Percentiles rank a stretch among this genome's conserved stretches.
These are phyloP conservation scores for Elsinoe arachidis DNA, from an alignment of 2,329 filamentous ascomycete genomes.

Conservation along the genomic window DNA sequence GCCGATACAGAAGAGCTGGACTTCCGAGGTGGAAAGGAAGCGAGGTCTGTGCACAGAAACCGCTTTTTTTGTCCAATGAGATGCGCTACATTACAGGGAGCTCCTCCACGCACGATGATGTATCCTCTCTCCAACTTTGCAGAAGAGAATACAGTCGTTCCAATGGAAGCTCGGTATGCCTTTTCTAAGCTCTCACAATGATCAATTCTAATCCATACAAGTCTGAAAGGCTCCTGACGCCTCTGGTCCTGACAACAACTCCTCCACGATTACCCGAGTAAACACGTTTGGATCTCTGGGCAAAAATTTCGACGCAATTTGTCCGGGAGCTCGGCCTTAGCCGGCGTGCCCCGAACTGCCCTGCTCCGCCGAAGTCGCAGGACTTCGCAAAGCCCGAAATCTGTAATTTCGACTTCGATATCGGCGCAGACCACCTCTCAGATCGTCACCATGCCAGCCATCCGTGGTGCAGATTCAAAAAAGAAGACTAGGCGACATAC, in stretches of 20 bases:
- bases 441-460: conserved; percentile 38
- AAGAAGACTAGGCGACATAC: conserved; percentile 40
- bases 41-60: neutral
- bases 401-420: conserved; percentile 7
- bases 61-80: neutral
- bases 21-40: conserved; percentile 10
- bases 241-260: neutral
- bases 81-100: conserved; percentile 6
- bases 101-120: neutral
- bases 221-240: neutral
- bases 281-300: conserved; percentile 5
- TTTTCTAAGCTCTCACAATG: neutral
- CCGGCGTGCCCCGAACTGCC: conserved; percentile 8
- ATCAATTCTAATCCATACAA: neutral
- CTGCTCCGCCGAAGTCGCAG: conserved; percentile 7
- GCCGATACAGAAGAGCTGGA: conserved; percentile 9
- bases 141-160: neutral
- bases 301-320: conserved; percentile 4
- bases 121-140: neutral
- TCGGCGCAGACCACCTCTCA: too few species aligned
- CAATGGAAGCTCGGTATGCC: neutral
- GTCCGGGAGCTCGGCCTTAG: conserved; percentile 4
- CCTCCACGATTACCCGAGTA: neutral
- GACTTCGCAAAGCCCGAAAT: conserved; percentile 3
- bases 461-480: conserved; percentile 41